These are phyloP conservation scores for Geotrichum fermentans DNA, from an alignment of 1,139 yeast genomes.

Conservation along the genomic window DNA sequence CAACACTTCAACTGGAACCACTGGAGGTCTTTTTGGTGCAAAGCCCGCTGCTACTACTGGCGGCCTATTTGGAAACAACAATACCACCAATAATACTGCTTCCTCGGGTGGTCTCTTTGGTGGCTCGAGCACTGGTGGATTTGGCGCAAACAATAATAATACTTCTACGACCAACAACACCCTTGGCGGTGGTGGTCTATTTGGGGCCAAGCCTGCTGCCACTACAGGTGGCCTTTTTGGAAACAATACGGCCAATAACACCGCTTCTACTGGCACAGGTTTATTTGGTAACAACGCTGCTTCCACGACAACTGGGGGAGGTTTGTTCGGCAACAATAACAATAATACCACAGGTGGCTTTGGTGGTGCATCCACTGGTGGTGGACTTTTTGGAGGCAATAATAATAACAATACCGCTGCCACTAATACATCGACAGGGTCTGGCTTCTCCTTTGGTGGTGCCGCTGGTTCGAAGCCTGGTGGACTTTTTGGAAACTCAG, in stretches of 20 bases:
- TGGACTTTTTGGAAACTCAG: conserved; percentile 32
- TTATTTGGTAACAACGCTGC: conserved; percentile 27
- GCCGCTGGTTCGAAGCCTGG: conserved; percentile 24
- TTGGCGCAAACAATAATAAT: conserved; percentile 21
- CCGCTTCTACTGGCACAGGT: conserved; percentile 16
- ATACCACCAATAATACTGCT: conserved; percentile 10
- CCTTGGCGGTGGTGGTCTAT: conserved; percentile 39
- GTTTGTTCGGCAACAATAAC: conserved; percentile 23
- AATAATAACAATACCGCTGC: conserved; percentile 18
- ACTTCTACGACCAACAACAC: conserved; percentile 12
- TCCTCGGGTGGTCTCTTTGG: conserved; percentile 11
- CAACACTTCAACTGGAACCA: conserved; percentile 25
- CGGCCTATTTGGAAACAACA: conserved; percentile 26
- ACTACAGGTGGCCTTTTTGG: conserved; percentile 40
- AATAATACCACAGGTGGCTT: conserved; percentile 17
- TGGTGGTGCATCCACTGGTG: conserved; percentile 22
- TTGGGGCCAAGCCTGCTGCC: conserved; percentile 32
- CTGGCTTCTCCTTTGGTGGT: conserved; percentile 21
- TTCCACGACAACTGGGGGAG: conserved; percentile 26
- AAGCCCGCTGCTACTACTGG: conserved; percentile 23
- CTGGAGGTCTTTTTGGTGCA: conserved; percentile 25
- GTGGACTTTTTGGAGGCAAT: conserved; percentile 11
- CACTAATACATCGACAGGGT: conserved; percentile 4
- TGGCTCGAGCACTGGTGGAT: conserved; percentile 22
- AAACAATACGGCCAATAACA: conserved; percentile 23